Conservation (phyloP, 352 stramenopile species). For the Phytophthora quininea region DNA sequence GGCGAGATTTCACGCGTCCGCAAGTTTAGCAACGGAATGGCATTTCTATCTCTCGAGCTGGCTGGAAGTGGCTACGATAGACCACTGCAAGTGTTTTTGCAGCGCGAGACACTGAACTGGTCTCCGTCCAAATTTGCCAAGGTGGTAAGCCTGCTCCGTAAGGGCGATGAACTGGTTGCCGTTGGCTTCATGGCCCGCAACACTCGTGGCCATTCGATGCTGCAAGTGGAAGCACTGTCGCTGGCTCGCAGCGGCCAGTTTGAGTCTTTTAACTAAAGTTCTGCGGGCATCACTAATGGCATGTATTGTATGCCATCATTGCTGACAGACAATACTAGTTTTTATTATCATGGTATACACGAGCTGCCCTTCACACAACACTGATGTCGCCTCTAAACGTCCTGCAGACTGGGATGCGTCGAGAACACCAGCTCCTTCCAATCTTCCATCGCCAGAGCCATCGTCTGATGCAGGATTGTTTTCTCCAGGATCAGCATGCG, state of each 20-base stretch:
- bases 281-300: too few species aligned
- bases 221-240: conserved; percentile 40
- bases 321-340: too few species aligned
- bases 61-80: conserved; percentile 15
- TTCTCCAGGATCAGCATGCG: conserved; percentile 65
- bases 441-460: conserved; percentile 46
- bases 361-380: too few species aligned
- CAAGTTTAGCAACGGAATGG: conserved; percentile 53
- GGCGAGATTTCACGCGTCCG: conserved; percentile 47
- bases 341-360: too few species aligned
- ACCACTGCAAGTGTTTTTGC: conserved; percentile 47
- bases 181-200: conserved; percentile 47
- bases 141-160: conserved; percentile 39
- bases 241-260: conserved; percentile 44
- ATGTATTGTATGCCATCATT: too few species aligned
- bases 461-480: conserved; percentile 57
- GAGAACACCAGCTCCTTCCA: conserved; percentile 57
- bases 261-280: conserved; percentile 39
- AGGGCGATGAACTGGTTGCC: conserved; percentile 44
- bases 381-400: conserved; percentile 18
- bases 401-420: conserved; percentile 51
- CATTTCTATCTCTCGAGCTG: conserved; percentile 49
- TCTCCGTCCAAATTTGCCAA: conserved; percentile 28
- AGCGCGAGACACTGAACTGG: conserved; percentile 43
- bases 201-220: conserved; percentile 46